Base-by-base conservation (phyloP, 2,329 filamentous ascomycete genomes). In the Penicillium rolfsii region DNA sequence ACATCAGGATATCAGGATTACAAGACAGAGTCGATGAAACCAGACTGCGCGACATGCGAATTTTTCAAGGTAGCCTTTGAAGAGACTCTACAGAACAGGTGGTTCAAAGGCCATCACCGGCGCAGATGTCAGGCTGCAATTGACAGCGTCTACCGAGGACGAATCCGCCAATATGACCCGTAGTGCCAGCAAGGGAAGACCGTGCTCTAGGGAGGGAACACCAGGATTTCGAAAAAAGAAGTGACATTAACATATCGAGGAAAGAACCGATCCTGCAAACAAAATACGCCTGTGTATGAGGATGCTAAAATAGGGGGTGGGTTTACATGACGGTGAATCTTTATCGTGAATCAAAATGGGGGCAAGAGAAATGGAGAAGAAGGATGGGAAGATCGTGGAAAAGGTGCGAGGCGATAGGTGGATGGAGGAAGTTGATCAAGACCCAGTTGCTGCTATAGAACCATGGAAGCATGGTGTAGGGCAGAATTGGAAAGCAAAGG, bases 261-360 rank as follows among this genome's bases (percentile, higher is more conserved):
- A 67, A 65, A 43, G 19, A 71, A 71, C 68, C 69, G 65, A 71
- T 69, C 69, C 66, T 71, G 70, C 66, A 70, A 71, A 71, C 64
- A 70, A 41, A 70, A 66, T 74, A 73, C 75, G 74, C 76, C 74
- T 70, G 73, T 75, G 75, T 76, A 77, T 76, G 74, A 73, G 67
- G 69, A 76, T 76, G 73, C 75, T 76, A 73, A 70, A 70, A 63
- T 9, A 57, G 58, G 62, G 61, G 60, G 64, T 58, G 73, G 75
- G 75, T 72, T 70, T 80, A 80, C 78, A 80, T 79, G 78, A 80
- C 65, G 74, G 78, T 79, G 78, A 77, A 80, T 80, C 78, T 79
- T 75, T 78, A 78, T 78, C 77, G 71, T 78, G 68, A 75, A 69
- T 68, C 70, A 64, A 72, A 71, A 69, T 55, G 58, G 67, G 60